Evolutionary conservation across 148 eudicot genomes (phyloP).

Genomic region (Chenopodium formosanum): DNA sequence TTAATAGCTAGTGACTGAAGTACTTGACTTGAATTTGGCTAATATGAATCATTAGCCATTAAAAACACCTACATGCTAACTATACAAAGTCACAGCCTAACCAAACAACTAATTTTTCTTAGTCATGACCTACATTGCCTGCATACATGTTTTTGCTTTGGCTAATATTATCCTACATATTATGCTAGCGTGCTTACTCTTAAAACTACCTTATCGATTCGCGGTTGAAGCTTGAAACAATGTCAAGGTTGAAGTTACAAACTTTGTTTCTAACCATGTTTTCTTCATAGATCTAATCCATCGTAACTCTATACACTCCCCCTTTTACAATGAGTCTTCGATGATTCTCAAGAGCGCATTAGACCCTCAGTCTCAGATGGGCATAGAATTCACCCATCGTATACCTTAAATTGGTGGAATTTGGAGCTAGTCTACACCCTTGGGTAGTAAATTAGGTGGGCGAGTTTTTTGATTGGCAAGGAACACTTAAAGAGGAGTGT

Average conservation of each 20-base stretch:
- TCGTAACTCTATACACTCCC: slow-evolving; percentile 26
- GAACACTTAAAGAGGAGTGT: too few species aligned
- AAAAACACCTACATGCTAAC: too few species aligned
- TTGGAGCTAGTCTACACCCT: too few species aligned
- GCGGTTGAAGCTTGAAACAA: neutral
- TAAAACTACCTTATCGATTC: neutral
- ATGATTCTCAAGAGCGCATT: neutral
- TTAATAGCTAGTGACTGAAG: too few species aligned
- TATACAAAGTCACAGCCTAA: too few species aligned
- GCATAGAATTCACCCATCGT: slow-evolving; percentile 17
- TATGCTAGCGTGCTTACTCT: slow-evolving; percentile 7
- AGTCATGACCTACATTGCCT: too few species aligned
- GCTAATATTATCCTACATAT: neutral
- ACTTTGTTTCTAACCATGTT: neutral
- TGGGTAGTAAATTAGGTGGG: too few species aligned
- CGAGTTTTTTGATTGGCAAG: too few species aligned
- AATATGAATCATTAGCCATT: too few species aligned
- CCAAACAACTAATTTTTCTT: too few species aligned
- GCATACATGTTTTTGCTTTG: neutral
- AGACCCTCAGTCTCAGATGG: slow-evolving; percentile 21
- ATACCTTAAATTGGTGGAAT: neutral
- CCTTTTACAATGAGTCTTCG: slow-evolving; percentile 29
- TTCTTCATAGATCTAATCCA: slow-evolving; percentile 32
- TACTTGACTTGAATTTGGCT: too few species aligned
- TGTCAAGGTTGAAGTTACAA: neutral